These are phyloP conservation scores for Globisporangium cylindrosporum DNA, from an alignment of 352 stramenopile genomes.

Conservation along the genomic window DNA sequence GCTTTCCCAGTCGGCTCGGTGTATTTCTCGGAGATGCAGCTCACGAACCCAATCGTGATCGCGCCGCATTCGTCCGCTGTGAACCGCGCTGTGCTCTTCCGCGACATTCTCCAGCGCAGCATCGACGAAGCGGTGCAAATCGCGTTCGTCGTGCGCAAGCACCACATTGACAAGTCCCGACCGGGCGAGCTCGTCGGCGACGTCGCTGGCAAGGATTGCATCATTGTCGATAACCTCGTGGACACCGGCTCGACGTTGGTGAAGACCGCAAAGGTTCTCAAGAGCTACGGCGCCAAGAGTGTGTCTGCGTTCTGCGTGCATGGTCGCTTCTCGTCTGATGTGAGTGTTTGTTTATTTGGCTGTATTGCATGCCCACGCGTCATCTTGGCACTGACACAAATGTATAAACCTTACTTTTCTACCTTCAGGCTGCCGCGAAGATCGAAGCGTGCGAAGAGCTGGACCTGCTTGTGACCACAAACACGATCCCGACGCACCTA, in stretches of 20 bases:
- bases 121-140: constrained; percentile 77
- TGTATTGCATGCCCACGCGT: not conserved
- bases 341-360: constrained; percentile 23
- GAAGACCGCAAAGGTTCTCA: constrained; percentile 82
- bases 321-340: constrained; percentile 74
- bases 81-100: constrained; percentile 73
- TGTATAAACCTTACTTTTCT: not conserved
- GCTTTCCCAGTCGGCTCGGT: constrained; percentile 83
- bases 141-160: constrained; percentile 83
- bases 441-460: constrained; percentile 73
- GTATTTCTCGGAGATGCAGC: constrained; percentile 81
- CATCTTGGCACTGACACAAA: not conserved
- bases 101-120: constrained; percentile 74
- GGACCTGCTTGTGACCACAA: constrained; percentile 82
- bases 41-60: constrained; percentile 72
- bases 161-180: constrained; percentile 65
- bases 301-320: constrained; percentile 84
- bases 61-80: constrained; percentile 81
- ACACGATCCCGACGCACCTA: constrained; percentile 68
- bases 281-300: constrained; percentile 69
- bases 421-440: constrained; percentile 43
- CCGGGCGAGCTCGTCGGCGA: constrained; percentile 78
- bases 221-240: constrained; percentile 86
- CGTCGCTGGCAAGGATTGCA: constrained; percentile 79
- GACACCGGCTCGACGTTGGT: constrained; percentile 83